Conservation (phyloP, 176 grass and related monocot genomes). For the Raddia guianensis region DNA sequence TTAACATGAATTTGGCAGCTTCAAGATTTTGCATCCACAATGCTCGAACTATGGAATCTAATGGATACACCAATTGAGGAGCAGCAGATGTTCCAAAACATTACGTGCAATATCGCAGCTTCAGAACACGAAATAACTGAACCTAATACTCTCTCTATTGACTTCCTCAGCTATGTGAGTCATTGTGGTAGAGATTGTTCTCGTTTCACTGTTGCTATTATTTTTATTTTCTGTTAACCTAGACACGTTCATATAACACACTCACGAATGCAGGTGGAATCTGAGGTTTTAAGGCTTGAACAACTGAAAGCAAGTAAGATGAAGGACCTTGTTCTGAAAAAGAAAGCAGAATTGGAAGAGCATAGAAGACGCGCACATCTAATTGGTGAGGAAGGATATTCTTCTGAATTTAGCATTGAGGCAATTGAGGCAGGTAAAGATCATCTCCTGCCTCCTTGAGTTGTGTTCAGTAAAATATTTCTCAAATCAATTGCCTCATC, state of each 20-base stretch:
- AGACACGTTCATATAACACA: slow-evolving; percentile 25
- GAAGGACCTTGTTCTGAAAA: slow-evolving; percentile 88
- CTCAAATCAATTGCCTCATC: slow-evolving; percentile 9
- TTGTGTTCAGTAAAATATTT: slow-evolving; percentile 12
- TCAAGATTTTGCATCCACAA: slow-evolving; percentile 78
- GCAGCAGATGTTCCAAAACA: slow-evolving; percentile 80
- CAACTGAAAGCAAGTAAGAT: slow-evolving; percentile 84
- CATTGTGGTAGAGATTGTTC: slow-evolving; percentile 21
- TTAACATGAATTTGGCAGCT: slow-evolving; percentile 52
- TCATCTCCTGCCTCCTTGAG: not conserved
- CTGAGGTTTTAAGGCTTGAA: slow-evolving; percentile 83
- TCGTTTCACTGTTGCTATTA: slow-evolving; percentile 3
- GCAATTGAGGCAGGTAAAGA: slow-evolving; percentile 85
- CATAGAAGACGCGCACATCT: slow-evolving; percentile 67
- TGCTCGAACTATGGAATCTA: slow-evolving; percentile 91
- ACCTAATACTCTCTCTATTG: slow-evolving; percentile 66
- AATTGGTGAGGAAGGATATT: slow-evolving; percentile 57
- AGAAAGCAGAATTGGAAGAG: slow-evolving; percentile 80
- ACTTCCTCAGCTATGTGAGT: slow-evolving; percentile 76
- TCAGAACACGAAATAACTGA: slow-evolving; percentile 81
- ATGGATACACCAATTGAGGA: slow-evolving; percentile 94
- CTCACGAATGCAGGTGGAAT: slow-evolving; percentile 64
- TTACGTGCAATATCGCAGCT: slow-evolving; percentile 76
- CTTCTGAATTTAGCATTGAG: slow-evolving; percentile 65
- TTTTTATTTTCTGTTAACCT: not conserved